A percentile compares a stretch with the other conserved stretches of the same genome.
phyloP scores from a whole-genome alignment of 2,329 filamentous ascomycete species.

The Arthrobotrys sphaeroides region DNA sequence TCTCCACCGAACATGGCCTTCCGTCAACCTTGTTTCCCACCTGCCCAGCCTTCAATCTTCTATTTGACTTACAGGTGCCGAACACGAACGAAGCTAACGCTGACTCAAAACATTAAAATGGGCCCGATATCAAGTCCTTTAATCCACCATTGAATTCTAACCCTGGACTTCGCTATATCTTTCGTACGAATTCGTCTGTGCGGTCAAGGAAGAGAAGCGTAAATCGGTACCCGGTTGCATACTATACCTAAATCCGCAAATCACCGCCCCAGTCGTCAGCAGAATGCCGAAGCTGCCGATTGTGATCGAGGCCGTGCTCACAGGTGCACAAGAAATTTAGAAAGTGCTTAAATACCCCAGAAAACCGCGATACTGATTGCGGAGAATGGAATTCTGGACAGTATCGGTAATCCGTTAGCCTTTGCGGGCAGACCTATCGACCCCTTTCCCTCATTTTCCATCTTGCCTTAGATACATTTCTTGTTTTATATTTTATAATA shows the following conservation, averaged over 20 bases:
- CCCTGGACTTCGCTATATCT: no score
- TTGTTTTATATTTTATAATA: no score
- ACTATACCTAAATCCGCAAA: no score
- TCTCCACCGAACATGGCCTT: no score
- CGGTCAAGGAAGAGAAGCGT: no score
- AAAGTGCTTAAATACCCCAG: background rate
- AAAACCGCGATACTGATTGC: background rate
- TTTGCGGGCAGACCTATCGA: background rate
- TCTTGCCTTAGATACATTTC: background rate
- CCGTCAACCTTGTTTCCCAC: no score
- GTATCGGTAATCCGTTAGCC: background rate
- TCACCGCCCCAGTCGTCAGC: background rate
- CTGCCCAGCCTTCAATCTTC: no score
- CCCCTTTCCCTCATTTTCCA: background rate
- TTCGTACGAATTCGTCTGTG: no score
- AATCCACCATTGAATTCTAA: background rate
- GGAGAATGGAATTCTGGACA: background rate
- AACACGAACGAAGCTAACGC: background rate
- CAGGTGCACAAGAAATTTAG: background rate
- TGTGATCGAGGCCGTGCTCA: background rate
- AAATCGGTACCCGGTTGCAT: background rate
- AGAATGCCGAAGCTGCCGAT: constrained; percentile 2
- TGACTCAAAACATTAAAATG: background rate
- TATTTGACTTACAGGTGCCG: background rate
- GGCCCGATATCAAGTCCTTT: background rate